Evolutionary conservation across 2,329 filamentous ascomycete species (phyloP), one percentile per base, ranked within the genome.

Genomic region (Xylariaceae sp.): DNA sequence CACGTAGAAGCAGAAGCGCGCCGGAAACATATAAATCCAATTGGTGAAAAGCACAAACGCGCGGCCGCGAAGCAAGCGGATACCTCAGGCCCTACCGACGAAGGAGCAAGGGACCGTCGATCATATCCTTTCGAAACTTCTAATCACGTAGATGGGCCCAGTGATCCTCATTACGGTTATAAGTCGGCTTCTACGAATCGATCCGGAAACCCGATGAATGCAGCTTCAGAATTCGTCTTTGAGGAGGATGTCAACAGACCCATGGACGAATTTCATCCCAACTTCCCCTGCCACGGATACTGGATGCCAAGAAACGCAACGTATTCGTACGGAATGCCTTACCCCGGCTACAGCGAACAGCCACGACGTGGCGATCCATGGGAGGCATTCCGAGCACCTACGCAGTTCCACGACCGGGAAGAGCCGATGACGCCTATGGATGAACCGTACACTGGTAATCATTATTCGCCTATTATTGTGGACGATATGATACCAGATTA

Each of bases 401-500:
- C 5, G 3, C 26, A 5, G 6, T 19, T 12, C 53, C 49, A 19
- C 42, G 40, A 29, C n/a, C 61, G 58, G 57, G 45, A 57, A 9
- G 48, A 58, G 9, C 62, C 62, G 0, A 47, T 51, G 9, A 63
- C 60, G 7, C 62, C 61, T 12, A 51, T 26, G 1, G 55, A 62
- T 19, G 6, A 49, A 2, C 50, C 55, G 19, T 51, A 56, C 30
- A 30, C 34, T 4, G 12, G 39, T 31, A 6, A 19, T 35, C 29
- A 45, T 5, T 50, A 46, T 11, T 37, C 53, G 6, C 57, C 59
- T 5, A 27, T 27, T 43, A 44, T 61, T 41, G 34, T 50, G 32
- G 51, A 55, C 35, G 58, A 64, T 6, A 50, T 55, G 12, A 66
- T 58, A 62, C 58, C 50, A 12, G 11, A 53, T n/a, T 37, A 47